phyloP scores from a whole-genome alignment of 2,329 filamentous ascomycete species.

The Coniochaeta sp. region DNA sequence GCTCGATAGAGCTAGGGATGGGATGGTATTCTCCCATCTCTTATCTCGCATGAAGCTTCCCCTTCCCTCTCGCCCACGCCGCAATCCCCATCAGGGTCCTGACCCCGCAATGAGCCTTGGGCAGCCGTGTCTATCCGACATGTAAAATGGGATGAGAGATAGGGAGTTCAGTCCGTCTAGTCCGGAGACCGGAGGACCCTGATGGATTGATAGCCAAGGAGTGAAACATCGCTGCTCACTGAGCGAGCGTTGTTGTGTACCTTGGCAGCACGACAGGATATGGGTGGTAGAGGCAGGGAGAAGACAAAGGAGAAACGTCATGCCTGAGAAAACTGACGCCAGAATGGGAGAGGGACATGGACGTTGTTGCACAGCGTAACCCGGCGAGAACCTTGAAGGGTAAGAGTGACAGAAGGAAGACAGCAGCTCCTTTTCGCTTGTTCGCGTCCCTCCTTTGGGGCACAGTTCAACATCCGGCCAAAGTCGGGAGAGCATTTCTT shows the following conservation, averaged over 20 bases:
- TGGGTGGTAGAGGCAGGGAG: neutral
- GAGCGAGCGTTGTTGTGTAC: neutral
- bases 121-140: neutral
- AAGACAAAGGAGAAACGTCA: neutral
- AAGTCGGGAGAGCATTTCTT: neutral
- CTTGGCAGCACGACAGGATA: neutral
- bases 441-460: neutral
- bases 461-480: no score
- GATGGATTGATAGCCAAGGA: neutral
- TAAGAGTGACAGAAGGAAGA: neutral
- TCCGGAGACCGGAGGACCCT: neutral
- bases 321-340: neutral
- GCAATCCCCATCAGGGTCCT: neutral
- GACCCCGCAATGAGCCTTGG: slow-evolving; percentile 1
- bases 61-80: neutral
- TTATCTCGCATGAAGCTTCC: neutral
- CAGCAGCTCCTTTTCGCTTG: neutral
- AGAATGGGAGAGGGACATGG: neutral
- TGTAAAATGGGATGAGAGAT: neutral
- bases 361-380: neutral
- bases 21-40: neutral
- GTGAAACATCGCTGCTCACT: neutral
- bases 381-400: neutral
- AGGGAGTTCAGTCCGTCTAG: neutral
- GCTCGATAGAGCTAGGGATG: neutral